phyloP scores from a whole-genome alignment of 148 eudicot species.

The Dianthus caryophyllus region DNA sequence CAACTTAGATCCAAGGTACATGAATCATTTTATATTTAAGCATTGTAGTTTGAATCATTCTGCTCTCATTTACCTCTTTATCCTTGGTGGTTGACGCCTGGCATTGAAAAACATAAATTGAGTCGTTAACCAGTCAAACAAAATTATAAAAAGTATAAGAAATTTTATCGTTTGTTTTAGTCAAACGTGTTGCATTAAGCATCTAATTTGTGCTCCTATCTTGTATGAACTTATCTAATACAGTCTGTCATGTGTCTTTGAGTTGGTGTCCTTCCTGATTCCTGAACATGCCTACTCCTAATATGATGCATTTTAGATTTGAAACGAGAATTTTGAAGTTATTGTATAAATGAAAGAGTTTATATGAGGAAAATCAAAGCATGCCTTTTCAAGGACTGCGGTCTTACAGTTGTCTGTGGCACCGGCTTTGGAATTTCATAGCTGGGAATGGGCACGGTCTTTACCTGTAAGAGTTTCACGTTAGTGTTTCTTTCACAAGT shows the following conservation, averaged over 20 bases:
- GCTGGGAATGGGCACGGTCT: slow-evolving; percentile 38
- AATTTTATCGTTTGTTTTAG: not conserved
- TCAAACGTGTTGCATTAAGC: not conserved
- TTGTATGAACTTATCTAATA: not conserved
- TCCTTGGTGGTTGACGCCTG: slow-evolving; percentile 49
- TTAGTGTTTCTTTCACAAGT: slow-evolving; percentile 10
- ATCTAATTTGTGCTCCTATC: not conserved
- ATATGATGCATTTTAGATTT: not conserved
- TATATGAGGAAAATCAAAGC: slow-evolving; percentile 21
- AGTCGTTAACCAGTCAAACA: slow-evolving; percentile 8
- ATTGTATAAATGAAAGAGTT: slow-evolving; percentile 11
- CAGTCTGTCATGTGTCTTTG: not conserved
- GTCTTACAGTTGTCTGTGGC: slow-evolving; percentile 40
- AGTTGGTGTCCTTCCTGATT: not conserved
- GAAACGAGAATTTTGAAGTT: not conserved
- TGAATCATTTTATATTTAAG: not conserved
- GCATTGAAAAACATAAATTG: slow-evolving; percentile 11
- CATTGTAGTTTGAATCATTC: not conserved
- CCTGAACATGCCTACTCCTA: too few relatives aligned
- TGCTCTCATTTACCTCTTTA: slow-evolving; percentile 43
- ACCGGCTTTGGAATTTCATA: slow-evolving; percentile 41
- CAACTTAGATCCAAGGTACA: not conserved
- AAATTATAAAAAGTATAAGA: not conserved
- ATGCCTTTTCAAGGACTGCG: slow-evolving; percentile 44
- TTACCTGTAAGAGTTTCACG: slow-evolving; percentile 44